Conservation (phyloP, 225 moss, liverwort and hornwort genomes). For the Sphagnum contortum region DNA sequence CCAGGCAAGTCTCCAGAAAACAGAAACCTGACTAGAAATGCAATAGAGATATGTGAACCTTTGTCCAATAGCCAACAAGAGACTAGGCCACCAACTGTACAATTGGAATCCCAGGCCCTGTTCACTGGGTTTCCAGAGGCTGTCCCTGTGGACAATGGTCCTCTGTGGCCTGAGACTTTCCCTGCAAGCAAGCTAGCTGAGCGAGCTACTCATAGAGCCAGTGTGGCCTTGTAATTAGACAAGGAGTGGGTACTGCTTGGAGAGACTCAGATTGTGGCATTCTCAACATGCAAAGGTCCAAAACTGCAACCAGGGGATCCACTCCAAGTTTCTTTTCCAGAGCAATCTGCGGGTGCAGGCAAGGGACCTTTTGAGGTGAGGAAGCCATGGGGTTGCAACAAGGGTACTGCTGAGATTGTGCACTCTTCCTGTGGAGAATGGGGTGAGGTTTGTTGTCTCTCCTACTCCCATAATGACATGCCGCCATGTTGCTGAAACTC, state of each 20-base stretch:
- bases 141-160: too few species aligned
- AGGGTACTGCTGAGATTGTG: conserved; percentile 58
- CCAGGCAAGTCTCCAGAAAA: not conserved
- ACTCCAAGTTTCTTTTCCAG: conserved; percentile 64
- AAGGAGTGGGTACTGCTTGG: conserved; percentile 66
- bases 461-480: not conserved
- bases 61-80: not conserved
- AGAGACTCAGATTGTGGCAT: conserved; percentile 47
- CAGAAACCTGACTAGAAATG: conserved; percentile 1
- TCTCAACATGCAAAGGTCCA: conserved; percentile 71
- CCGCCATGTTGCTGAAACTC: too few species aligned
- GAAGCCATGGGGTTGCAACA: conserved; percentile 55
- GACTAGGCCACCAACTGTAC: too few species aligned
- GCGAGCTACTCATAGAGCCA: conserved; percentile 1
- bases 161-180: not conserved
- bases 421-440: conserved; percentile 66
- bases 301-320: conserved; percentile 56
- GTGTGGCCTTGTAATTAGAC: conserved; percentile 6
- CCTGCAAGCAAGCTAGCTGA: conserved; percentile 4
- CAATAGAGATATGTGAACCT: conserved; percentile 4
- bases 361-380: conserved; percentile 15
- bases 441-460: conserved; percentile 47
- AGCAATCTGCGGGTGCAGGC: conserved; percentile 7
- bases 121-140: too few species aligned
- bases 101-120: too few species aligned